Base-by-base conservation (phyloP, 2,329 filamentous ascomycete genomes). In the Diaporthe nobilis region DNA sequence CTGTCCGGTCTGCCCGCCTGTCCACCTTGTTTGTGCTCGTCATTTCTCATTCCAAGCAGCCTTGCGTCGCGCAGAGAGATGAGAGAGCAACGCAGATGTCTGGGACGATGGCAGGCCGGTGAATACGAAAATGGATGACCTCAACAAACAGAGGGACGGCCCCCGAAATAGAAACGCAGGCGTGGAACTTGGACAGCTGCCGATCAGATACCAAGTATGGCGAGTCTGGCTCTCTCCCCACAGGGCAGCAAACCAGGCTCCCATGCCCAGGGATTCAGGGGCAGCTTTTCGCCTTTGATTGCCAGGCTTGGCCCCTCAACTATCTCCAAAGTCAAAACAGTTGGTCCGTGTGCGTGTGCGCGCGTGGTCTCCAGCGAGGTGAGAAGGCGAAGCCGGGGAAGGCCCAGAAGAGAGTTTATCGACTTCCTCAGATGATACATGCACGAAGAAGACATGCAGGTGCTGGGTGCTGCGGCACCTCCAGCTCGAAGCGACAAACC, bases 251-350 rank as follows among this genome's bases (percentile, higher is more conserved):
- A 55, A 55, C 65, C 47, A 15, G 65, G 65, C 65, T 70, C 65
- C 65, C 65, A 55, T 70, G 49, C 22, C 13, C 37, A 31, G 9
- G 65, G 31, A 70, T 39, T 70, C 65, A 70, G 65, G 65, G 65
- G 65, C 65, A 70, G 65, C 65, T 42, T 44, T 60, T 70, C 44
- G 49, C 34, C 65, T 70, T 53, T 70, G 65, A 42, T 70, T 53
- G 49, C 65, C 34, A 42, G 49, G 65, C 65, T 70, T 55, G 65
- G 65, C 65, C n/a, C 15, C 49, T 70, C 65, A n/a, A 28, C n/a
- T 31, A 17, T n/a, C 65, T 31, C 25, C n/a, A 55, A 55, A 70
- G 65, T n/a, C 65, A 70, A 70, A 42, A 53, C 65, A 53, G 22
- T 20, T 39, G 65, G 65, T 34, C 65, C 65, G 65, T 53, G 47